Evolutionary conservation across 2,329 filamentous ascomycete species (phyloP).

Genomic region (Teratosphaeria destructans): DNA sequence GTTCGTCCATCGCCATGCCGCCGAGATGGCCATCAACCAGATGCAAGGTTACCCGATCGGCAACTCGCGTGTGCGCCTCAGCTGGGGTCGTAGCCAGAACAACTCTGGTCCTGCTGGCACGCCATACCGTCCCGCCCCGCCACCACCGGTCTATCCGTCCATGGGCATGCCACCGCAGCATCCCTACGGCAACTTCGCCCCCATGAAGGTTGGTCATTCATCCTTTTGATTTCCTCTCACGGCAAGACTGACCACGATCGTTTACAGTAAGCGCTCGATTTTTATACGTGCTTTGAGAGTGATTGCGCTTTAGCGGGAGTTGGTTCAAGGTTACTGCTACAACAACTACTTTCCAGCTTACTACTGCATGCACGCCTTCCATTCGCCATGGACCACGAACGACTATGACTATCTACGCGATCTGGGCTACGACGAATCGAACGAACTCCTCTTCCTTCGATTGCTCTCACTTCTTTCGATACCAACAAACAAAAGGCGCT

Average conservation of each 20-base stretch:
- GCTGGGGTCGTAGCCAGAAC: constrained; percentile 97
- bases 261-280: constrained; percentile 25
- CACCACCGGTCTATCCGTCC: constrained; percentile 60
- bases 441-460: not conserved
- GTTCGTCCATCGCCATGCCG: constrained; percentile 96
- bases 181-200: constrained; percentile 55
- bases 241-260: constrained; percentile 6
- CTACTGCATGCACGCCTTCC: not conserved
- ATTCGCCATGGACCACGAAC: not conserved
- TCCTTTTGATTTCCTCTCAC: not conserved
- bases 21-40: constrained; percentile 99
- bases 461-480: not conserved
- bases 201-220: constrained; percentile 49
- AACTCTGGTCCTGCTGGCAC: constrained; percentile 95
- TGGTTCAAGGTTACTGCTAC: constrained; percentile 17
- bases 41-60: constrained; percentile 99
- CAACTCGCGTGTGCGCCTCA: constrained; percentile 93
- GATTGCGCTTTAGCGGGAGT: constrained; percentile 32
- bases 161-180: constrained; percentile 53
- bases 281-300: constrained; percentile 29
- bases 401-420: not conserved
- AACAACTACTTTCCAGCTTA: constrained; percentile 4
- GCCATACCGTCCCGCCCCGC: constrained; percentile 88
- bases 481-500: not conserved
- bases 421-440: not conserved